Evolutionary conservation across 2,329 filamentous ascomycete species (phyloP), one percentile per base, ranked within the genome.

Genomic region (Zasmidium citrigriseum): DNA sequence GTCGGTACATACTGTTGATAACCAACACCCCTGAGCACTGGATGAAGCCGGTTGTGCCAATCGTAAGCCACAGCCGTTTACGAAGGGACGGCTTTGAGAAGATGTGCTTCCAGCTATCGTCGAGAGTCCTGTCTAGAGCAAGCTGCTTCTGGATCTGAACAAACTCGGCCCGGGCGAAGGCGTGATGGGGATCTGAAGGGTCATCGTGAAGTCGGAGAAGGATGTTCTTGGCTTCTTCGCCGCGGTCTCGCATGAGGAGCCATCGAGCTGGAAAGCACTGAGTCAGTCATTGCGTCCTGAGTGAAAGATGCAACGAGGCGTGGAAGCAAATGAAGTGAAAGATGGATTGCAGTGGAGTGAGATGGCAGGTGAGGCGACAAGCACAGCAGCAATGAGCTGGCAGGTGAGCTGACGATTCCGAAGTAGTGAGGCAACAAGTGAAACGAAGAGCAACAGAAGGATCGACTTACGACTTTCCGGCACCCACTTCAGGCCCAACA

Each of bases 141-240:
- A 72, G 63, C 54, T 73, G 70, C 52, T 67, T 66, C 23, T 63
- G 55, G 44, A 72, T 73, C 57, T 73, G 69, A 21, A 65, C 58
- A 56, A 67, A 72, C 57, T 73, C 70, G 1, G 63, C 58, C 4
- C 59, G 55, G 9, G 71, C 71, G 48, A 68, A 62, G 4, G 61
- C 54, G 58, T 70, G 64, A 18, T 66, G 53, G 3, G 67, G 62
- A 56, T 68, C 67, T 18, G 55, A 50, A 3, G 64, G 55, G 23
- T 64, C 56, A 21, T 61, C 55, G 46, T 70, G 67, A 2, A 71
- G 61, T 24, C 60, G 66, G 16, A 59, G 25, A 3, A 70, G 64
- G 27, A 68, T 63, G 24, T 45, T 49, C 52, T 55, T 52, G 1
- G 63, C 66, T 47, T 65, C 68, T 52, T 66, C 64, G 16, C 55